Conservation (phyloP, 1,139 yeast genomes). For the Nadsonia starkeyi-henricii region DNA sequence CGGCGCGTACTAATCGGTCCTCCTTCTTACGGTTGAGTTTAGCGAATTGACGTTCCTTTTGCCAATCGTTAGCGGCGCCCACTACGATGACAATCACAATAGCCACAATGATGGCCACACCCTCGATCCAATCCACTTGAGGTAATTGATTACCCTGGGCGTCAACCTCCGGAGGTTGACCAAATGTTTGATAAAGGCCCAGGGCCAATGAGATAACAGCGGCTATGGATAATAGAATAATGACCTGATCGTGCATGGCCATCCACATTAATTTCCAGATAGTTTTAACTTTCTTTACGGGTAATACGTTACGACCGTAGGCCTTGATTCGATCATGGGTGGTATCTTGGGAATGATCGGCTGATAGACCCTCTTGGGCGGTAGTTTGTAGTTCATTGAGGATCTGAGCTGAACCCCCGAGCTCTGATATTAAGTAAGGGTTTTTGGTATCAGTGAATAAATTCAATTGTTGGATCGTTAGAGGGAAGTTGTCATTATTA, state of each 20-base stretch:
- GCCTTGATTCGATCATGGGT: conserved; percentile 26
- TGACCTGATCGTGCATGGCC: conserved; percentile 83
- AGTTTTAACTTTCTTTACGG: conserved; percentile 53
- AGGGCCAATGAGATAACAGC: conserved; percentile 81
- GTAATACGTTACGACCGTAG: conserved; percentile 61
- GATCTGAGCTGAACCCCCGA: not conserved
- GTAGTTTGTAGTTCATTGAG: not conserved
- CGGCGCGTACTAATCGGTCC: conserved; percentile 64
- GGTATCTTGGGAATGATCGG: not conserved
- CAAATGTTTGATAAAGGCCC: conserved; percentile 87
- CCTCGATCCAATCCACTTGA: conserved; percentile 94
- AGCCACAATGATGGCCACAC: conserved; percentile 92
- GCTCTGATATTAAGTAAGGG: not conserved
- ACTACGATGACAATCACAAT: conserved; percentile 81
- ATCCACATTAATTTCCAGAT: conserved; percentile 59
- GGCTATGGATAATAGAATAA: conserved; percentile 70
- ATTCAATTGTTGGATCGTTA: not conserved
- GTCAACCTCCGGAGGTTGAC: conserved; percentile 65
- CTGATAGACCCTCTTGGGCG: not conserved
- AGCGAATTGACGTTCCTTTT: conserved; percentile 88
- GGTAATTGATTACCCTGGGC: conserved; percentile 64
- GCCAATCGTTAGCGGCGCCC: conserved; percentile 91
- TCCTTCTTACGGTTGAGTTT: conserved; percentile 66
- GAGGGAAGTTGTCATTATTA: not conserved
- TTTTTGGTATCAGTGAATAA: not conserved